Percentiles rank a stretch among this genome's conserved stretches.
These are phyloP conservation scores for Eruca vesicaria DNA, from an alignment of 441 rosid species.

Conservation along the genomic window DNA sequence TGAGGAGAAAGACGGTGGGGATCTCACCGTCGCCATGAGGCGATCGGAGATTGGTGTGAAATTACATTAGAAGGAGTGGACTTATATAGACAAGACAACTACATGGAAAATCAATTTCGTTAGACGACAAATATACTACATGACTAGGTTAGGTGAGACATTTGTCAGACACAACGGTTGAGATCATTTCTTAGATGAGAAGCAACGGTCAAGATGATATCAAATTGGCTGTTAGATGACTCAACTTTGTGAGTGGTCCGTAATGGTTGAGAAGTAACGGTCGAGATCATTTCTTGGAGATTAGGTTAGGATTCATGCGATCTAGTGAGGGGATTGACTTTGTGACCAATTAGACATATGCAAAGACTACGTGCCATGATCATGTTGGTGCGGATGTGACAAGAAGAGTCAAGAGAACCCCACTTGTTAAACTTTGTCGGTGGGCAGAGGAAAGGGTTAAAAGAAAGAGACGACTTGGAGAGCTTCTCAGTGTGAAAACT, in stretches of 20 bases:
- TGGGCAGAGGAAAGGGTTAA: not conserved
- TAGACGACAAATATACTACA: not conserved
- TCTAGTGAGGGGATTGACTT: not conserved
- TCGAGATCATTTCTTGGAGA: not conserved
- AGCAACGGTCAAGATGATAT: not conserved
- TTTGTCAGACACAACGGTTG: not conserved
- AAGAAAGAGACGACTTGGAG: not conserved
- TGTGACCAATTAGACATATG: not conserved
- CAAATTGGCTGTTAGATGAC: not conserved
- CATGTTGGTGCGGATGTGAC: not conserved
- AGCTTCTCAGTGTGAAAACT: not conserved
- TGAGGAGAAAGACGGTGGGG: not conserved
- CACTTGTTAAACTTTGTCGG: not conserved
- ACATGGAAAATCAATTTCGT: not conserved
- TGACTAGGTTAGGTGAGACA: not conserved
- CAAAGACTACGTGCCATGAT: not conserved
- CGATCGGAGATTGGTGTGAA: not conserved
- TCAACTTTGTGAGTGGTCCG: not conserved
- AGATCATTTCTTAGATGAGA: not conserved
- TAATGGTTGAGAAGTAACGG: not conserved
- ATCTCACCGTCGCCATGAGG: not conserved
- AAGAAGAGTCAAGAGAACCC: not conserved
- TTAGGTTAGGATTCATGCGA: not conserved
- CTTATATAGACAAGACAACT: not conserved
- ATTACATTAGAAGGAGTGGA: not conserved